These are phyloP conservation scores for Pseudomassariella vexata DNA, from an alignment of 2,329 filamentous ascomycete species.

Conservation along the genomic window DNA sequence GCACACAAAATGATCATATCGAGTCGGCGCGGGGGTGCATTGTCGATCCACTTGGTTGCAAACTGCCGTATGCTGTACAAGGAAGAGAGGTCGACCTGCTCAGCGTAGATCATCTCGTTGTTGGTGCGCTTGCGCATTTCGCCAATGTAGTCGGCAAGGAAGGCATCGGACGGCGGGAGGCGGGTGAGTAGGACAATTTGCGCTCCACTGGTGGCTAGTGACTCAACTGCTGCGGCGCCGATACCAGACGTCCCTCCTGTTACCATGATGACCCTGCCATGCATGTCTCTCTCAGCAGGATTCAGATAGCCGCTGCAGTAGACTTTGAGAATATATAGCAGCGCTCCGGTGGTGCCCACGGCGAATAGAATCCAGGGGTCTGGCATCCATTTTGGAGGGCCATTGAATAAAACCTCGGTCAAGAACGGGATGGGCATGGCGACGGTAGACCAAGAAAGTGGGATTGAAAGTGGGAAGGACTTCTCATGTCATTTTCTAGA, in stretches of 20 bases:
- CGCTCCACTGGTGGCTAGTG: slow-evolving; percentile 75
- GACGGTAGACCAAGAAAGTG: slow-evolving; percentile 5
- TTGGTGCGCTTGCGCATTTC: slow-evolving; percentile 71
- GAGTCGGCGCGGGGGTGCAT: slow-evolving; percentile 77
- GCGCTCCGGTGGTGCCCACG: slow-evolving; percentile 26
- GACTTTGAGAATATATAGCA: slow-evolving; percentile 53
- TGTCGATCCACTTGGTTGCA: slow-evolving; percentile 97
- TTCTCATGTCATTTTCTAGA: too few relatives aligned
- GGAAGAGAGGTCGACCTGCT: slow-evolving; percentile 84
- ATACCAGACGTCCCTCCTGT: slow-evolving; percentile 94
- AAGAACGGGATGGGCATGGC: slow-evolving; percentile 50
- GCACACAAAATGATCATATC: slow-evolving; percentile 91
- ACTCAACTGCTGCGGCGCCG: slow-evolving; percentile 68
- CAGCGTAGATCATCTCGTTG: slow-evolving; percentile 89
- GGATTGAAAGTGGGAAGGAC: too few relatives aligned
- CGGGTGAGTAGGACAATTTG: slow-evolving; percentile 89
- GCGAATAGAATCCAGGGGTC: slow-evolving; percentile 37
- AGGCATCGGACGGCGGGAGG: slow-evolving; percentile 74
- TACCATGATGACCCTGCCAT: slow-evolving; percentile 88
- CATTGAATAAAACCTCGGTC: slow-evolving; percentile 38
- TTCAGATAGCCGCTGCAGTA: slow-evolving; percentile 75
- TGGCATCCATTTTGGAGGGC: slow-evolving; percentile 43
- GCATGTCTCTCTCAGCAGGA: slow-evolving; percentile 73
- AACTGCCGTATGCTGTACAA: slow-evolving; percentile 89
- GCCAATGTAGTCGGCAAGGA: slow-evolving; percentile 87